Conservation (phyloP, 106 monocot genomes). For the Hemerocallis citrina region DNA sequence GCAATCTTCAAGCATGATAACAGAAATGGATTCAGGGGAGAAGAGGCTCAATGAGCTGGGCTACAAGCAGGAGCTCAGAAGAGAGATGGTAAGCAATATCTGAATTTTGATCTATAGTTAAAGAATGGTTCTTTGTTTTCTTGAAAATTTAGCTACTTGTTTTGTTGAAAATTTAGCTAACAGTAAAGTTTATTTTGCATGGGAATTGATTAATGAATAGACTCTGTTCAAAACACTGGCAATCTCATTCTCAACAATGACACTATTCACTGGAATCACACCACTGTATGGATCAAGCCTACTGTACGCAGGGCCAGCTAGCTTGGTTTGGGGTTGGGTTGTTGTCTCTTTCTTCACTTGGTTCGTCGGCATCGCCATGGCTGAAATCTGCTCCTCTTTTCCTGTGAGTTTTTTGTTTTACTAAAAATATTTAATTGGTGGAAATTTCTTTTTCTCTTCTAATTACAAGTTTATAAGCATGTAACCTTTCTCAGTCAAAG, state of each 20-base stretch:
- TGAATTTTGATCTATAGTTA: not conserved
- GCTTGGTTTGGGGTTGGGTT: slow-evolving; percentile 82
- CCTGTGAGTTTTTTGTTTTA: slow-evolving; percentile 28
- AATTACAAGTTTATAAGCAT: too few species aligned
- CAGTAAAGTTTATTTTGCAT: too few species aligned
- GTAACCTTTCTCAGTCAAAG: too few species aligned
- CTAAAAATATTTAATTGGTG: too few species aligned
- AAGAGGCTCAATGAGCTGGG: slow-evolving; percentile 86
- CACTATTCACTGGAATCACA: slow-evolving; percentile 83
- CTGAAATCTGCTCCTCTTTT: slow-evolving; percentile 91
- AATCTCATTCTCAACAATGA: slow-evolving; percentile 82
- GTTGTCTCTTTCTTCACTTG: slow-evolving; percentile 83
- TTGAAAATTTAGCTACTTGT: too few species aligned
- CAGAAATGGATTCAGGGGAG: slow-evolving; percentile 71
- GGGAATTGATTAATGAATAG: too few species aligned
- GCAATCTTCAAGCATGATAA: not conserved
- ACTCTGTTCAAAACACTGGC: slow-evolving; percentile 83
- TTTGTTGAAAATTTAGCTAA: too few species aligned
- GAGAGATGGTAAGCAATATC: slow-evolving; percentile 50
- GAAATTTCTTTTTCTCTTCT: too few species aligned
- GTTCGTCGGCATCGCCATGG: slow-evolving; percentile 82
- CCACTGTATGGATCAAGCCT: slow-evolving; percentile 72
- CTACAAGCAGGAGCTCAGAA: slow-evolving; percentile 81
- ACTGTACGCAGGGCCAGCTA: slow-evolving; percentile 61
- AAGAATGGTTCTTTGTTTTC: not conserved